Conservation (phyloP, 257 asterid genomes). For the Parsonsia alboflavescens region DNA sequence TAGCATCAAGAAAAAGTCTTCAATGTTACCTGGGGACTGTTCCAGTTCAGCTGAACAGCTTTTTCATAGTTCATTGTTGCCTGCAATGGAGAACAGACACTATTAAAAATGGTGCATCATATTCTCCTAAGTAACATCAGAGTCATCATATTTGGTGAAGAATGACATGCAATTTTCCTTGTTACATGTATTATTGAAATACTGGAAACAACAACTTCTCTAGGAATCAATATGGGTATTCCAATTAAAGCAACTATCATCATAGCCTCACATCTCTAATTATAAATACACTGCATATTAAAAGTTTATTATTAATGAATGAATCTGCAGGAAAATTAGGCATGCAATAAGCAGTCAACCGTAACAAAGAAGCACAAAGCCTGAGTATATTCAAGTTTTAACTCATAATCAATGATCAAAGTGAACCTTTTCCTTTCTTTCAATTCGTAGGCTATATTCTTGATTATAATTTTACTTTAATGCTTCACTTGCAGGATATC, state of each 20-base stretch:
- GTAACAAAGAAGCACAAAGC: neutral
- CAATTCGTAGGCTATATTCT: neutral
- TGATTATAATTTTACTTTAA: neutral
- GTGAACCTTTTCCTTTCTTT: neutral
- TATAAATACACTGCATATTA: too few relatives aligned
- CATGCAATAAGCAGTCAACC: neutral
- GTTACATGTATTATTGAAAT: too few relatives aligned
- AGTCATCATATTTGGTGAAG: neutral
- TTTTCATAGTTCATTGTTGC: conserved; percentile 90
- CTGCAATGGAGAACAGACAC: conserved; percentile 44
- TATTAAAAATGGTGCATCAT: neutral
- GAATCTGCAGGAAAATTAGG: neutral
- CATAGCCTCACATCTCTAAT: neutral
- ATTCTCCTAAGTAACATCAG: neutral
- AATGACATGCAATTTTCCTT: neutral
- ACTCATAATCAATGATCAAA: neutral
- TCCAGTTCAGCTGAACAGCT: conserved; percentile 98
- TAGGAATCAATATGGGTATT: neutral
- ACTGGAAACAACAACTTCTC: neutral
- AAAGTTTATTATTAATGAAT: neutral
- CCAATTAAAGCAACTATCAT: neutral
- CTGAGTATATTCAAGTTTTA: neutral
- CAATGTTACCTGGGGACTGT: conserved; percentile 91
- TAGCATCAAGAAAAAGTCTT: neutral
- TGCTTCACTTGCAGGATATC: neutral